Evolutionary conservation across 2,329 filamentous ascomycete species (phyloP).

Genomic region (Colletotrichum orchidophilum): DNA sequence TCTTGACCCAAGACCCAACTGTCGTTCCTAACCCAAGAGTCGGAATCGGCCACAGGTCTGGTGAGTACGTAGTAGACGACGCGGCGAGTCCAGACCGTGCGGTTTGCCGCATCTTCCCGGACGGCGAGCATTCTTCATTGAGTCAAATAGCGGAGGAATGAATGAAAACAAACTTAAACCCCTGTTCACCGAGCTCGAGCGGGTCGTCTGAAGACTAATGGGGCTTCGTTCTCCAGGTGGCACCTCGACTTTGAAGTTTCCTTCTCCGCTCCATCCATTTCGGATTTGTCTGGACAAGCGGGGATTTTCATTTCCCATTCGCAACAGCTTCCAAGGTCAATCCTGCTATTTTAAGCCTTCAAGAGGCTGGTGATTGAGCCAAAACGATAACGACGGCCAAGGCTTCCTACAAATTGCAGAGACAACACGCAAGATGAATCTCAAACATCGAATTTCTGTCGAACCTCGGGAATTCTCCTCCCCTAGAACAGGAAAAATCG

Average conservation of each 20-base stretch:
- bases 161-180: not conserved
- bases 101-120: slow-evolving; percentile 1
- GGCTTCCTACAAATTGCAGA: not conserved
- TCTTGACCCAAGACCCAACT: not conserved
- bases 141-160: slow-evolving; percentile 6
- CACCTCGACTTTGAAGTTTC: slow-evolving; percentile 10
- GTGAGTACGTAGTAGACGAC: not conserved
- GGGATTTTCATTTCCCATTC: slow-evolving; percentile 27
- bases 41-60: not conserved
- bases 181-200: not conserved
- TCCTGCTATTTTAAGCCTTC: slow-evolving; percentile 20
- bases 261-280: slow-evolving; percentile 8
- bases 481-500: not conserved
- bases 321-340: slow-evolving; percentile 13
- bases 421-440: slow-evolving; percentile 15
- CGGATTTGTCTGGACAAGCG: slow-evolving; percentile 18
- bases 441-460: not conserved
- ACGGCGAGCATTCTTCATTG: not conserved
- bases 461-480: not conserved
- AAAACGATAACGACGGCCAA: slow-evolving; percentile 17
- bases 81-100: not conserved
- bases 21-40: not conserved
- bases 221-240: slow-evolving; percentile 22
- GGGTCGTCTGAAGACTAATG: slow-evolving; percentile 22
- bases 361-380: slow-evolving; percentile 2